Evolutionary conservation across 2,329 filamentous ascomycete genomes (phyloP).

Genomic region (Aspergillus chevalieri): DNA sequence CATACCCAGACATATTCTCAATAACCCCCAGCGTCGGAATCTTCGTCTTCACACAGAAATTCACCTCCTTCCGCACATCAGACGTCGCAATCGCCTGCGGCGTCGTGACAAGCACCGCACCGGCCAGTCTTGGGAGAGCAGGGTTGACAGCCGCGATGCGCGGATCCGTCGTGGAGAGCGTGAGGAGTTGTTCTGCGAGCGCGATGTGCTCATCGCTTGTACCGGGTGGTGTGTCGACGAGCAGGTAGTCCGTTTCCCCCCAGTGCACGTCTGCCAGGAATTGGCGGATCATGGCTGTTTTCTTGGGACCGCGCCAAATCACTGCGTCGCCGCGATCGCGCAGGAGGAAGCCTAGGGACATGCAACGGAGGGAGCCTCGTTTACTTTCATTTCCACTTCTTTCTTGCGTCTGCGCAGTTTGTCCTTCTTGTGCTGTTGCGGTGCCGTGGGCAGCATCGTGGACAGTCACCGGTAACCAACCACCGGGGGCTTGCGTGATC

Average conservation of each 20-base stretch:
- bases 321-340: conserved; percentile 80
- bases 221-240: conserved; percentile 93
- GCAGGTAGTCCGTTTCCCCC: conserved; percentile 78
- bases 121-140: conserved; percentile 60
- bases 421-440: conserved; percentile 4
- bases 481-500: conserved; percentile 82
- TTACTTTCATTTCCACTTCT: conserved; percentile 12
- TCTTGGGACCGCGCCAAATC: conserved; percentile 96
- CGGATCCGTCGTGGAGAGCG: conserved; percentile 28
- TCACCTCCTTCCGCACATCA: conserved; percentile 90
- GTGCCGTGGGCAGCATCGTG: conserved; percentile 50
- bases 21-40: conserved; percentile 79
- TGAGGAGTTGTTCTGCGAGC: conserved; percentile 75
- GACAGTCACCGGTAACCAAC: conserved; percentile 85
- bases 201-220: conserved; percentile 97
- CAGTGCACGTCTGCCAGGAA: conserved; percentile 89
- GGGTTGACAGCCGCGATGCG: conserved; percentile 7
- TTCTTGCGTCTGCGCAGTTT: conserved; percentile 6
- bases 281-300: conserved; percentile 97
- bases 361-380: conserved; percentile 54
- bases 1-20: conserved; percentile 74
- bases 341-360: conserved; percentile 90
- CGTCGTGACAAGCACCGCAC: conserved; percentile 91
- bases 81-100: conserved; percentile 90
- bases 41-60: conserved; percentile 81